Evolutionary conservation across 306 rosid species (phyloP).

Genomic region (barrel medic (Medicago truncatula)): DNA sequence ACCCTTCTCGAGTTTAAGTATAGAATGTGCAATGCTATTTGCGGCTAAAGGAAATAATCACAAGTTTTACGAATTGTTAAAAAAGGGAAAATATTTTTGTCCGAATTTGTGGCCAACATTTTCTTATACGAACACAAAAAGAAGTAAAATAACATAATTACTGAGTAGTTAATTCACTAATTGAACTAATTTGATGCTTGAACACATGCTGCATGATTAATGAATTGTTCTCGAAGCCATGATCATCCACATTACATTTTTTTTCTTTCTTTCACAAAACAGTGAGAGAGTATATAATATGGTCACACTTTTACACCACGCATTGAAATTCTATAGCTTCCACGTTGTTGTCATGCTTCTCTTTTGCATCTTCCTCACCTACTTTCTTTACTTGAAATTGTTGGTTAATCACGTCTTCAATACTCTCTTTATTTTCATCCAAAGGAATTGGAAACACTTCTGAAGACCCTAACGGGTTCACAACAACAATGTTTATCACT

Average conservation of each 20-base stretch:
- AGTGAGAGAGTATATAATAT: neutral
- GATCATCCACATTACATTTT: neutral
- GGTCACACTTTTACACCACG: conserved; percentile 24
- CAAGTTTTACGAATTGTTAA: too few species aligned
- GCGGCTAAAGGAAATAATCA: too few species aligned
- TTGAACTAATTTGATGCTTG: too few species aligned
- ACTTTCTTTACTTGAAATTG: neutral
- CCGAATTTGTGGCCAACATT: too few species aligned
- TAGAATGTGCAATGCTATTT: too few species aligned
- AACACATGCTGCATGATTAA: too few species aligned
- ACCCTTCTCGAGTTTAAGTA: too few species aligned
- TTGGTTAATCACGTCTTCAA: conserved; percentile 20
- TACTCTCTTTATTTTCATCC: neutral
- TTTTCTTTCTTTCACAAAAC: neutral
- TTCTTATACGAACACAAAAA: too few species aligned
- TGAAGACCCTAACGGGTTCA: conserved; percentile 26
- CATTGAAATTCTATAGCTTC: neutral
- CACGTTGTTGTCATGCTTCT: neutral
- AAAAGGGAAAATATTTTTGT: too few species aligned
- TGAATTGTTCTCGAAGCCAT: neutral
- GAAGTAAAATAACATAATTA: too few species aligned
- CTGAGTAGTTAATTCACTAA: too few species aligned
- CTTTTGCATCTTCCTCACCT: neutral
- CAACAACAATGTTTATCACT: conserved; percentile 22
- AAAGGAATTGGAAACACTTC: conserved; percentile 46